Evolutionary conservation across 2,329 filamentous ascomycete genomes (phyloP), one percentile per base, ranked within the genome.

Genomic region (Mollisiaceae sp.): DNA sequence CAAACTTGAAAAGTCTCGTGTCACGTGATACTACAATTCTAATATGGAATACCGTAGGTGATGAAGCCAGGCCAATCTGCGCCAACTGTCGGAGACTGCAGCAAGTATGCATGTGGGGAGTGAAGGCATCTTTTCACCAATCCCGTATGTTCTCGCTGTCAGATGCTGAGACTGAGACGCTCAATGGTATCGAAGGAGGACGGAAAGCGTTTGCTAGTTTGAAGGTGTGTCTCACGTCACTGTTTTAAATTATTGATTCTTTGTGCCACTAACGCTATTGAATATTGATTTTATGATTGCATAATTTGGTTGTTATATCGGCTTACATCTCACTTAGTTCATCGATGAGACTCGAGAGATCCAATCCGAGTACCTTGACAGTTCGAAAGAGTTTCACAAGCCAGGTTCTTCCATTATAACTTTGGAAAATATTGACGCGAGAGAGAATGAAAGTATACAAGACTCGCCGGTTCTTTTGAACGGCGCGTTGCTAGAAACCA

Each of bases 111-210:
- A 27, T 11, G 12, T 50, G 45, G 45, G 45, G 45, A 20, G n/a
- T 50, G 45, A 50, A 50, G 24, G 45, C n/a, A 11, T 54, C 20
- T 54, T 54, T 54, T 18, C 20, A 32, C 47, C 22, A 54, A 24
- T 24, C 47, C 12, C 47, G 47, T 5, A 54, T 24, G 47, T 32
- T 54, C 47, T 27, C 22, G 11, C 20, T 54, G 22, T 54, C 47
- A 12, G 47, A 54, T 54, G 2, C 47, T 27, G 47, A 54, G 1
- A 27, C 14, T 9, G 20, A 24, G 9, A 27, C 47, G 8, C 47
- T 54, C 20, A 14, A 24, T 8, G 47, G 27, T 12, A 54, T 54
- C 8, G 47, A 27, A 54, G 20, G 2, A 12, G 47, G 12, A 54
- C 47, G 47, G 12, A 20, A 54, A 11, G 12, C 12, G 8, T 14